Percentiles rank a stretch among this genome's conserved stretches.
Conservation (phyloP, 1,284 basidiomycete genomes). For the Wolfiporia cocos region DNA sequence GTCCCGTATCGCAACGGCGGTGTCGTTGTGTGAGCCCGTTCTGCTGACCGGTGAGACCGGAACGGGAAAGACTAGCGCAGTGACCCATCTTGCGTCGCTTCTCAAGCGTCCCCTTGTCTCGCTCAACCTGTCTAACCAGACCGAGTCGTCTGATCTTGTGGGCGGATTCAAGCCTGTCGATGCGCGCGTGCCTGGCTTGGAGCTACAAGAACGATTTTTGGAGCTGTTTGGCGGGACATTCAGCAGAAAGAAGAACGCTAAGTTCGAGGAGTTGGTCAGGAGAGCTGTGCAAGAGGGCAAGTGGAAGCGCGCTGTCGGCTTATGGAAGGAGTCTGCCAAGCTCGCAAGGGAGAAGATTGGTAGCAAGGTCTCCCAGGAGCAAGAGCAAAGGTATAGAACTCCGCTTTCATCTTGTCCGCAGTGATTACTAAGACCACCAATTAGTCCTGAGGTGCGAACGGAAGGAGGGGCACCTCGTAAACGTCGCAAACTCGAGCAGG, state of each 20-base stretch:
- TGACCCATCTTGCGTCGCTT: conserved; percentile 85
- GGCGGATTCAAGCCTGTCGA: conserved; percentile 97
- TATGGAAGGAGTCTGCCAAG: conserved; percentile 81
- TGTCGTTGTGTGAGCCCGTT: conserved; percentile 78
- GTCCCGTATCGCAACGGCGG: conserved; percentile 75
- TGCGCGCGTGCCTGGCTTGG: conserved; percentile 70
- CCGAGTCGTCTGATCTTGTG: conserved; percentile 90
- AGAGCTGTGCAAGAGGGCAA: conserved; percentile 80
- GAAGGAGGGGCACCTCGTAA: conserved; percentile 55
- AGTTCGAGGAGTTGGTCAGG: conserved; percentile 80
- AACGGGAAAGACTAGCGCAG: conserved; percentile 94
- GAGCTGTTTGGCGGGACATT: conserved; percentile 88
- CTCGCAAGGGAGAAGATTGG: conserved; percentile 62
- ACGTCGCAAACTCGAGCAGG: conserved; percentile 60
- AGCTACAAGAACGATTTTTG: conserved; percentile 74
- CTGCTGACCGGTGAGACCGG: conserved; percentile 97
- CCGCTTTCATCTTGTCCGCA: too few relatives aligned
- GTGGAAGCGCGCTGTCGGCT: conserved; percentile 80
- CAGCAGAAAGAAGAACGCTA: conserved; percentile 85
- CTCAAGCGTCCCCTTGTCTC: conserved; percentile 78
- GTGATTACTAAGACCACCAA: too few relatives aligned
- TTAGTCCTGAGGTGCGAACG: too few relatives aligned
- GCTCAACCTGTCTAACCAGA: conserved; percentile 95
- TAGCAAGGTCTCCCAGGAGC: conserved; percentile 35
- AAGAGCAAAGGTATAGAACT: too few relatives aligned